Conservation (phyloP, 106 monocot species). For the Acanthochlamys bracteata region DNA sequence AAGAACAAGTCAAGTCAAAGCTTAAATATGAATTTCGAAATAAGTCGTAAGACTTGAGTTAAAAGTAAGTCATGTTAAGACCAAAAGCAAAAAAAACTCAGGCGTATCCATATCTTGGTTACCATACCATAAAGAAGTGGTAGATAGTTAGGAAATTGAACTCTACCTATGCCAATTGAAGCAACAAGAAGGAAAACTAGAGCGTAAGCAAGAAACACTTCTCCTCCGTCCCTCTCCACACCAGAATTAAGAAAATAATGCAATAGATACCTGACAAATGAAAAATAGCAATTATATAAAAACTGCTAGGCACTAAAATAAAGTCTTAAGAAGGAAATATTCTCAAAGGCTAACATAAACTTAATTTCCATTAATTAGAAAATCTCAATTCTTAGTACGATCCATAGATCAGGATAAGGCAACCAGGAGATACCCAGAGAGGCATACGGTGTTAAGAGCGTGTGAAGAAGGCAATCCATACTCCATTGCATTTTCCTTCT, state of each 20-base stretch:
- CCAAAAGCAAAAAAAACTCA: too few relatives aligned
- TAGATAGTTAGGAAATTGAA: background rate
- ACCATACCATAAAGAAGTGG: too few relatives aligned
- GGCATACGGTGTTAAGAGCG: conserved; percentile 74
- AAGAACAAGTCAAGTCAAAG: background rate
- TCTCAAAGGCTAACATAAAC: too few relatives aligned
- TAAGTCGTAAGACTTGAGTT: too few relatives aligned
- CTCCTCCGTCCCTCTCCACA: conserved; percentile 19
- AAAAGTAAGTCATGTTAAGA: too few relatives aligned
- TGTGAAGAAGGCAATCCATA: conserved; percentile 89
- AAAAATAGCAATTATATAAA: background rate
- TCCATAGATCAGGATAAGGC: too few relatives aligned
- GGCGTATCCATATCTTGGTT: too few relatives aligned
- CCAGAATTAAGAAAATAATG: conserved; percentile 42
- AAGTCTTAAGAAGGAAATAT: too few relatives aligned
- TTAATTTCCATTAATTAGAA: too few relatives aligned
- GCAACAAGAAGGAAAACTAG: conserved; percentile 39
- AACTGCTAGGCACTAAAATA: too few relatives aligned
- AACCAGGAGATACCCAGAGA: conserved; percentile 47
- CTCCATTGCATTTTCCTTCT: conserved; percentile 84
- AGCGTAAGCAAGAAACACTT: conserved; percentile 20
- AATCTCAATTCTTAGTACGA: too few relatives aligned
- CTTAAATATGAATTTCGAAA: background rate
- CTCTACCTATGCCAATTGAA: conserved; percentile 53
- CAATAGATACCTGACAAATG: conserved; percentile 52